These are phyloP conservation scores for Fusarium austroafricanum DNA, from an alignment of 2,329 filamentous ascomycete species.

Conservation along the genomic window DNA sequence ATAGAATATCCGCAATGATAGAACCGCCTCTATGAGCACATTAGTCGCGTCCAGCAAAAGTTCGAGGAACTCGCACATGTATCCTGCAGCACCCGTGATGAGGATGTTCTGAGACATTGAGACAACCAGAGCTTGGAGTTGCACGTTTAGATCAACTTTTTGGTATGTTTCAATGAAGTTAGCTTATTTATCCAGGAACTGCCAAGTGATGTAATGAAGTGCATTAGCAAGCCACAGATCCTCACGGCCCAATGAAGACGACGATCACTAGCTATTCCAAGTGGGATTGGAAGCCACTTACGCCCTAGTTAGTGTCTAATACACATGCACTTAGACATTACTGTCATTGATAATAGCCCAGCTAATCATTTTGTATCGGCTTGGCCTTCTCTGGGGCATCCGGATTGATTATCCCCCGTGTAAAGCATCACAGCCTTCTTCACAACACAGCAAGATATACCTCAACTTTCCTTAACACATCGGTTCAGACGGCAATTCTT, in stretches of 20 bases:
- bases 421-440: no score
- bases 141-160: neutral
- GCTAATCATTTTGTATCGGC: no score
- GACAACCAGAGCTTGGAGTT: neutral
- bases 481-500: no score
- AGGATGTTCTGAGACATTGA: neutral
- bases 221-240: neutral
- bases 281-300: neutral
- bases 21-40: neutral
- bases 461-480: no score
- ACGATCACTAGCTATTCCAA: neutral
- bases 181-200: neutral
- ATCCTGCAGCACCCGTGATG: neutral
- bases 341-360: no score
- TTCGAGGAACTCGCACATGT: neutral
- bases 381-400: no score
- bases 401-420: no score
- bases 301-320: no score
- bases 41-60: fast-evolving
- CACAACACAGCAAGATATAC: no score
- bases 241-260: neutral
- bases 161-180: neutral
- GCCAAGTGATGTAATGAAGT: neutral
- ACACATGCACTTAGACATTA: no score
- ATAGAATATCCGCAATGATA: neutral